Base-by-base conservation (phyloP, 2,329 filamentous ascomycete genomes). In the Fusarium paranaense region DNA sequence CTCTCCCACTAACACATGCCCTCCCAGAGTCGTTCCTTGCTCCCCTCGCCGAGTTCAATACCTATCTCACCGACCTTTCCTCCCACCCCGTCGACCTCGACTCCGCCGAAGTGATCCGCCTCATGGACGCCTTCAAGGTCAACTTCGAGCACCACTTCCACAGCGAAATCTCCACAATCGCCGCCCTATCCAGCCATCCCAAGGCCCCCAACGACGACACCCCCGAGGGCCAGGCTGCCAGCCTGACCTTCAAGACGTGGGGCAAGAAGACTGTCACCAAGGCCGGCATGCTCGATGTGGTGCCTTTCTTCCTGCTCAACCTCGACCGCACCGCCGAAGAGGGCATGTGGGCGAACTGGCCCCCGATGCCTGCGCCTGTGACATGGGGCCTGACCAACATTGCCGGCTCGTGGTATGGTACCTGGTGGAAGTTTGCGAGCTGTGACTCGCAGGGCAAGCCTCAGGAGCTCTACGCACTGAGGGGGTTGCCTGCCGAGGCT, bases 221-320 rank as follows among this genome's bases (percentile, higher is more conserved):
- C 0, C 80, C 83, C 6, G 83, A 86, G 68, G 85, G 85, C 7
- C 83, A 83, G 6, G 81, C 81, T 2, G 89, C 90, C 0, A 79
- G 83, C 4, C 78, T 83, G 8, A 85, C 86, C 2, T 91, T 92
- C 83, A 89, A 89, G 83, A 80, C 84, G 2, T 91, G 89, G 89
- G 90, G 90, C 67, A 91, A 91, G 84, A 87, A 85, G 79, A 91
- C 89, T 2, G 87, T 92, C n/a, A 88, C 85, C 57, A 91, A 91
- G 81, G 89, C 89, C 0, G 89, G 89, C 32, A 84, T 86, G 40
- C 83, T 86, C 20, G 90, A 92, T 68, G 90, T 90, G 0, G 87
- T 92, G 18, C 90, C 90, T 2, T 92, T 93, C 76, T 91, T 92
- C 82, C 78, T 92, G 65, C 80, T 91, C 72, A 92, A 92, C 77